Conservation (phyloP, 768 basidiomycete species). For the Cantharellus cinnabarinus region DNA sequence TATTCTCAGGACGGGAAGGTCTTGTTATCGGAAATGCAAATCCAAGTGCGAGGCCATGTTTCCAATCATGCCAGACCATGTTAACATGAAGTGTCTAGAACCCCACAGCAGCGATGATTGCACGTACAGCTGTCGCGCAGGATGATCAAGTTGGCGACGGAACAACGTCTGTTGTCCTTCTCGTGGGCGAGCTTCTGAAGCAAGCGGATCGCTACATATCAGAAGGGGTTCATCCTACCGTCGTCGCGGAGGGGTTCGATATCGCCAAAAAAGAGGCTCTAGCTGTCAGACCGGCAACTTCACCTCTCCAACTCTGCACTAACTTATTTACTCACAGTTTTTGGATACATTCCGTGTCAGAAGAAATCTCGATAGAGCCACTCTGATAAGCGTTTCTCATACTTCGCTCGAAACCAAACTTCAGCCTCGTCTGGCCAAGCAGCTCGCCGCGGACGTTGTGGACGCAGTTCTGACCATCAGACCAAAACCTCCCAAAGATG, state of each 20-base stretch:
- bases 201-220: slow-evolving; percentile 96
- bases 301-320: slow-evolving; percentile 4
- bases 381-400: slow-evolving; percentile 79
- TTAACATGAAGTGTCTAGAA: slow-evolving; percentile 24
- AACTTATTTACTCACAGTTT: slow-evolving; percentile 37
- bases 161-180: slow-evolving; percentile 87
- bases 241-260: slow-evolving; percentile 90
- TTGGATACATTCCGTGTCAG: slow-evolving; percentile 75
- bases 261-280: slow-evolving; percentile 93
- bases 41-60: slow-evolving; percentile 23
- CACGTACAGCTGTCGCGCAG: slow-evolving; percentile 92
- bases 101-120: slow-evolving; percentile 98
- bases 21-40: slow-evolving; percentile 97
- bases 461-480: slow-evolving; percentile 86
- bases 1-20: slow-evolving; percentile 69
- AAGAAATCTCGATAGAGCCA: slow-evolving; percentile 64
- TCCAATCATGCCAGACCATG: not conserved
- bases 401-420: slow-evolving; percentile 95
- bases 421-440: slow-evolving; percentile 56
- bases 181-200: slow-evolving; percentile 89
- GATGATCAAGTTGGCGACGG: slow-evolving; percentile 99
- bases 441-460: slow-evolving; percentile 80
- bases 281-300: slow-evolving; percentile 30
- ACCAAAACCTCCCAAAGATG: slow-evolving; percentile 27
- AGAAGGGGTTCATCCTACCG: slow-evolving; percentile 94